A percentile compares a stretch with the other conserved stretches of the same genome.
Conservation (phyloP, 2,329 filamentous ascomycete species). For the Ophiostoma angusticollis region DNA sequence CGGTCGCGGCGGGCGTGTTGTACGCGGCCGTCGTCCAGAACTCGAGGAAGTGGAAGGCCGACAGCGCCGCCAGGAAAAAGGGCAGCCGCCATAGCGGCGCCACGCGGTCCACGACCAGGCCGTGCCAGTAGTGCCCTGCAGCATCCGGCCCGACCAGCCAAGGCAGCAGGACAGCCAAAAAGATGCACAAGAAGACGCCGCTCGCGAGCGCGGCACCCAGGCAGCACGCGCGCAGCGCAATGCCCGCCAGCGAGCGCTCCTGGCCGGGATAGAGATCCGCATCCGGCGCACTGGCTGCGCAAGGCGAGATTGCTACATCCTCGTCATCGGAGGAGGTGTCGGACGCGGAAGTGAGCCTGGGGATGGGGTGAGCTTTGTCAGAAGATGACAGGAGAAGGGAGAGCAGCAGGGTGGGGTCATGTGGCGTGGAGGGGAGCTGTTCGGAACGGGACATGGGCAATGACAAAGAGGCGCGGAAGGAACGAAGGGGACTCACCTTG, state of each 20-base stretch:
- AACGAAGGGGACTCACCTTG: neutral
- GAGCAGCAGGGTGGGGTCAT: too few species aligned
- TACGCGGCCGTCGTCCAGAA: slow-evolving; percentile 80
- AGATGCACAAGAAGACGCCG: slow-evolving; percentile 14
- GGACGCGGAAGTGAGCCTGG: too few species aligned
- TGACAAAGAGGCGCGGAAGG: neutral
- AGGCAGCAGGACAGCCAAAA: slow-evolving; percentile 4
- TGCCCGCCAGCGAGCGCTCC: slow-evolving; percentile 45
- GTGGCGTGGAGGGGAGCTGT: too few species aligned
- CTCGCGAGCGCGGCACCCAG: slow-evolving; percentile 34
- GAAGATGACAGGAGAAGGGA: too few species aligned
- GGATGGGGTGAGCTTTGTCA: too few species aligned
- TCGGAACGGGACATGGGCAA: too few species aligned
- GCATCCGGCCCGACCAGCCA: neutral
- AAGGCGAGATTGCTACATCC: slow-evolving; percentile 4
- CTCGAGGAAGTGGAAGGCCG: slow-evolving; percentile 88
- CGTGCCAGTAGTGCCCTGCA: slow-evolving; percentile 16
- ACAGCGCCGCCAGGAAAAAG: slow-evolving; percentile 56
- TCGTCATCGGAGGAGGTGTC: too few species aligned
- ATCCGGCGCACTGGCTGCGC: slow-evolving; percentile 18
- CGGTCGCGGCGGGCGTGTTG: slow-evolving; percentile 61
- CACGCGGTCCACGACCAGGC: slow-evolving; percentile 24
- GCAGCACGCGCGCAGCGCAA: slow-evolving; percentile 42
- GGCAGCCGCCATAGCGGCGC: slow-evolving; percentile 47
- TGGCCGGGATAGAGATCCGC: slow-evolving; percentile 29